Percentiles rank a stretch among this genome's conserved stretches.
Evolutionary conservation across 805 yeast species (phyloP).

Genomic region (Cyberlindnera lachancei): DNA sequence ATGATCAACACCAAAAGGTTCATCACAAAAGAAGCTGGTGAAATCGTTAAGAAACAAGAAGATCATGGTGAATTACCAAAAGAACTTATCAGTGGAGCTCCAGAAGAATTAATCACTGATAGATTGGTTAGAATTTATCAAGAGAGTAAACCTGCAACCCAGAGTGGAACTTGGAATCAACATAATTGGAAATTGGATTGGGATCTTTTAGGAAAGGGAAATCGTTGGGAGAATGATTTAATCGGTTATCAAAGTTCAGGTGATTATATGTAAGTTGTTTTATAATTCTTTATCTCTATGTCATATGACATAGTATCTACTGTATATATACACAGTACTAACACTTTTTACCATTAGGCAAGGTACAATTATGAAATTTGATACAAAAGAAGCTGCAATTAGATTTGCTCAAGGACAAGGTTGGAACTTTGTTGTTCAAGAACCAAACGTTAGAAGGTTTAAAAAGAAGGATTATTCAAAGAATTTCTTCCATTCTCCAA

Average conservation of each 20-base stretch:
- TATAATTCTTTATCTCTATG: neutral
- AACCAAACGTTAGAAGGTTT: constrained; percentile 69
- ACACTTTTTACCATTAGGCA: constrained; percentile 26
- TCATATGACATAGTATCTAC: neutral
- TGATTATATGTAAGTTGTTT: constrained; percentile 55
- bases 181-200: constrained; percentile 75
- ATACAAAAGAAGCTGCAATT: constrained; percentile 67
- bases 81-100: constrained; percentile 73
- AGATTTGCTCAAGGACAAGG: constrained; percentile 79
- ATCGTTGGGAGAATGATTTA: constrained; percentile 85
- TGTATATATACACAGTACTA: constrained; percentile 1
- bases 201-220: constrained; percentile 70
- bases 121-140: constrained; percentile 72
- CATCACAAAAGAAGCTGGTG: constrained; percentile 2
- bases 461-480: constrained; percentile 66
- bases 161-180: constrained; percentile 45
- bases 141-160: constrained; percentile 77
- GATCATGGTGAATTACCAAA: constrained; percentile 31
- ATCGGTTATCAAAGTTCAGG: constrained; percentile 79
- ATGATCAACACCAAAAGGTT: too few species aligned
- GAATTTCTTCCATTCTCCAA: constrained; percentile 62
- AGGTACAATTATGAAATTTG: constrained; percentile 69
- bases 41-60: constrained; percentile 13
- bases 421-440: constrained; percentile 77
- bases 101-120: constrained; percentile 47